Evolutionary conservation across 2,329 filamentous ascomycete species (phyloP).

Genomic region (Didymella pinodella): DNA sequence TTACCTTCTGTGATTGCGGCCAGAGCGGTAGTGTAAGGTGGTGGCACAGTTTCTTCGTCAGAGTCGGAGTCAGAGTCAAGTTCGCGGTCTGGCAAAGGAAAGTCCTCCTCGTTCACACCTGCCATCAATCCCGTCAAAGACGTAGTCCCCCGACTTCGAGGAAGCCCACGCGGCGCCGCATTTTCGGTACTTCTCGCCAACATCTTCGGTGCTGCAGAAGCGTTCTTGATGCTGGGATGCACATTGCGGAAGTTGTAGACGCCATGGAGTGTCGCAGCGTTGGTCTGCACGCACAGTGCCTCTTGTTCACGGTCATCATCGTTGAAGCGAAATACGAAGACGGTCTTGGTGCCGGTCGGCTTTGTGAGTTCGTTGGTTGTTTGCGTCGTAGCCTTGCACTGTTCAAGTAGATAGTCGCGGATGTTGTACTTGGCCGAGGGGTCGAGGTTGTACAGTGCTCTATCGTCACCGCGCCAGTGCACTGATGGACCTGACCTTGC

Average conservation of each 20-base stretch:
- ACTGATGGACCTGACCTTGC: background rate
- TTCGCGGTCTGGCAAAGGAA: slow-evolving; percentile 2
- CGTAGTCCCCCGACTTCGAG: background rate
- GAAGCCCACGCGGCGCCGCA: background rate
- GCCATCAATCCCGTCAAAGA: slow-evolving; percentile 19
- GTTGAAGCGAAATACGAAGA: slow-evolving; percentile 5
- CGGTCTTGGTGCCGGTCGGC: slow-evolving; percentile 10
- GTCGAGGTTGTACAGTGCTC: slow-evolving; percentile 5
- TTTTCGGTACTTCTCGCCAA: no score
- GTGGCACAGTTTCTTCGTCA: background rate
- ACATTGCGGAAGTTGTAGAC: background rate
- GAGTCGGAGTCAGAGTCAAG: slow-evolving; percentile 7
- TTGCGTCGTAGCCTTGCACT: slow-evolving; percentile 5
- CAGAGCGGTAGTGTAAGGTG: background rate
- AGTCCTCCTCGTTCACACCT: background rate
- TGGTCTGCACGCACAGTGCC: slow-evolving; percentile 3
- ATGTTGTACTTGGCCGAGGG: slow-evolving; percentile 8
- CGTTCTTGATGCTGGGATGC: background rate
- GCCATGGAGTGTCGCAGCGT: background rate
- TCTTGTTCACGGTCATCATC: slow-evolving; percentile 3
- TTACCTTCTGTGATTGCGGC: background rate
- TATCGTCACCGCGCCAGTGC: background rate
- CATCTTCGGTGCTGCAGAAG: background rate
- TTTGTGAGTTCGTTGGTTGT: slow-evolving; percentile 10
- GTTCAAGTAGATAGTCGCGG: slow-evolving; percentile 7